phyloP scores from a whole-genome alignment of 176 grass and related monocot species.

The Leersia perrieri region DNA sequence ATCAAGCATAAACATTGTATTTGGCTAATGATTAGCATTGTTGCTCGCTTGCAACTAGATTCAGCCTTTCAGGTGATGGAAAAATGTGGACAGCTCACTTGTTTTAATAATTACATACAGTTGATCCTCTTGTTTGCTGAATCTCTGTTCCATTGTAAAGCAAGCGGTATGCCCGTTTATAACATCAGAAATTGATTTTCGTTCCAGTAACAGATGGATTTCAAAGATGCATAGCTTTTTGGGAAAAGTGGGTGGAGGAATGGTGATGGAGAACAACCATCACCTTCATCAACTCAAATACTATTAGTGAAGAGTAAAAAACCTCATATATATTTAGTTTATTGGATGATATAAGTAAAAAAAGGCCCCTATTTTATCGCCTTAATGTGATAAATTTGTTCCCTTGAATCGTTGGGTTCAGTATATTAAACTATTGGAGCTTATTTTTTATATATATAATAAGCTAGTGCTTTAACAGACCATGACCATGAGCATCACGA shows the following conservation, averaged over 20 bases:
- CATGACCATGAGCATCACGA: conserved; percentile 60
- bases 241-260: not conserved
- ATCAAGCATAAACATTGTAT: not conserved
- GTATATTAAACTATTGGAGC: not conserved
- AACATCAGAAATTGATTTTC: not conserved
- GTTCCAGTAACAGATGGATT: not conserved
- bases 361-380: not conserved
- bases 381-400: not conserved
- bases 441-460: conserved; percentile 28
- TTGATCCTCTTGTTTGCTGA: too few species aligned
- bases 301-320: not conserved
- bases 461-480: conserved; percentile 51
- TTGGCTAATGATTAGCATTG: not conserved
- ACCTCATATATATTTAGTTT: not conserved
- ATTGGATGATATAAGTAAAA: not conserved
- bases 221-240: not conserved
- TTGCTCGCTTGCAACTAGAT: not conserved
- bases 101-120: not conserved
- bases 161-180: too few species aligned
- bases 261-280: not conserved
- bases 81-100: not conserved
- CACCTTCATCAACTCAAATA: not conserved
- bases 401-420: not conserved
- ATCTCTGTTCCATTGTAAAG: too few species aligned
- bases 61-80: conserved; percentile 10